Evolutionary conservation across 352 stramenopile species (phyloP).

Genomic region (Nothophytophthora sp.): DNA sequence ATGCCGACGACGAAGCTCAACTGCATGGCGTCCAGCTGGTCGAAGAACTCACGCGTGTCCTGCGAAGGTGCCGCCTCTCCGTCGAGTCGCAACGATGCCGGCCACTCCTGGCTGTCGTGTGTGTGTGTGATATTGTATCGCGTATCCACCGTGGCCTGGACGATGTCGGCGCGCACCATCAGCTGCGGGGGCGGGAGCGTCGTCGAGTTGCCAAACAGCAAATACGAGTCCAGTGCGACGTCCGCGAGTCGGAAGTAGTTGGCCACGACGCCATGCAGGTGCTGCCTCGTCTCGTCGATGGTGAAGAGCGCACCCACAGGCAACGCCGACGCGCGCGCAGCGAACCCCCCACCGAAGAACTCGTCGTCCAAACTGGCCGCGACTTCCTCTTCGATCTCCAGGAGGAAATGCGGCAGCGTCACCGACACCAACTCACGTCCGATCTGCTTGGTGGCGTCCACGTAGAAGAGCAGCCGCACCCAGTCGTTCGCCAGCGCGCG

Average conservation of each 20-base stretch:
- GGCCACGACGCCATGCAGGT: constrained; percentile 59
- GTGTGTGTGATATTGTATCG: constrained; percentile 45
- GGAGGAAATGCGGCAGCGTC: constrained; percentile 65
- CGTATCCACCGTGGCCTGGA: constrained; percentile 23
- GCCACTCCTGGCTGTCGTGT: constrained; percentile 48
- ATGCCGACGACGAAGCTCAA: constrained; percentile 57
- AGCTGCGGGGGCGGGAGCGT: constrained; percentile 46
- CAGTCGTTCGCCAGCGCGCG: constrained; percentile 66
- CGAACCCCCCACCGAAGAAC: constrained; percentile 56
- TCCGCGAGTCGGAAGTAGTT: constrained; percentile 66
- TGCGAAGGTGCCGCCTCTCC: constrained; percentile 19
- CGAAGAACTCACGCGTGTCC: constrained; percentile 63
- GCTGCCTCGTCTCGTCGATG: constrained; percentile 62
- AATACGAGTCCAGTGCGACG: constrained; percentile 54
- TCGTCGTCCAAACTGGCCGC: constrained; percentile 66
- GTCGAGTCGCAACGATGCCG: constrained; percentile 36
- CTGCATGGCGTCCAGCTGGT: constrained; percentile 63
- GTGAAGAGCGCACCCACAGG: constrained; percentile 74
- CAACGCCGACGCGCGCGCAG: constrained; percentile 48
- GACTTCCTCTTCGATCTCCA: constrained; percentile 67
- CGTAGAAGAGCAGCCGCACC: constrained; percentile 74
- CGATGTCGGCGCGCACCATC: constrained; percentile 39
- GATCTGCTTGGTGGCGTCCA: constrained; percentile 35
- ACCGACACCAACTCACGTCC: constrained; percentile 18
- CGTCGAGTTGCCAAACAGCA: constrained; percentile 34